These are phyloP conservation scores for Mycena alexandri DNA, from an alignment of 768 basidiomycete species.

Conservation along the genomic window DNA sequence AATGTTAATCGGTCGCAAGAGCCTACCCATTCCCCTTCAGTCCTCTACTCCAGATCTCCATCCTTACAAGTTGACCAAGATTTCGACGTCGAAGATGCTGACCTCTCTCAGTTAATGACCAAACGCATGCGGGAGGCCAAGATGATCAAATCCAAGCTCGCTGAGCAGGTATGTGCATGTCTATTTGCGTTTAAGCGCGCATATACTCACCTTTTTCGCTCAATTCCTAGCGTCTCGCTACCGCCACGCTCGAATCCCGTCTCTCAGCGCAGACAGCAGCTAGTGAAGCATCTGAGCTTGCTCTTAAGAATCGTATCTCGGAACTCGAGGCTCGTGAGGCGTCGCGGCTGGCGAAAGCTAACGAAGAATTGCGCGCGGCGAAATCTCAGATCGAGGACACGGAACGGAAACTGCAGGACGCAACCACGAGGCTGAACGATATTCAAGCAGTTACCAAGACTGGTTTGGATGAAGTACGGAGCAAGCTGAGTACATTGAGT, in stretches of 20 bases:
- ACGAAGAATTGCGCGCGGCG: constrained; percentile 27
- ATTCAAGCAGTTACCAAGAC: constrained; percentile 28
- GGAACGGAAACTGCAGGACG: constrained; percentile 28
- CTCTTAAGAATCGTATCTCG: constrained; percentile 33
- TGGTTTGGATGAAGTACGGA: constrained; percentile 35
- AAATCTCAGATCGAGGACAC: constrained; percentile 21
- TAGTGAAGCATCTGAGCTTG: constrained; percentile 29
- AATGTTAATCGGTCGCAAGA: constrained; percentile 14
- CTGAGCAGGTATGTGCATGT: constrained; percentile 41
- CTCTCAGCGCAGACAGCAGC: constrained; percentile 33
- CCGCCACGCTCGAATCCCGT: constrained; percentile 38
- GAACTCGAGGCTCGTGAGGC: constrained; percentile 38
- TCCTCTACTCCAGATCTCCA: constrained; percentile 22
- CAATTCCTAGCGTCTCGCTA: constrained; percentile 30
- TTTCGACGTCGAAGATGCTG: constrained; percentile 38
- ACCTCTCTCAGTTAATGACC: constrained; percentile 40
- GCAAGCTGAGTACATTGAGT: constrained; percentile 32
- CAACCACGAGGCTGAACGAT: constrained; percentile 15
- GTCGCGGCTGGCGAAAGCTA: constrained; percentile 22
- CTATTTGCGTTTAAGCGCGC: neutral
- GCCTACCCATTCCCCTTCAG: constrained; percentile 4
- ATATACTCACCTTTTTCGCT: constrained; percentile 23
- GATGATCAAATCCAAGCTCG: constrained; percentile 40
- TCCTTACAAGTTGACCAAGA: constrained; percentile 29
- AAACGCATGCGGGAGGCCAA: constrained; percentile 41